Percentiles rank a stretch among this genome's conserved stretches.
phyloP scores from a whole-genome alignment of 169 alveolate genomes.

The Cryptosporidium muris region DNA sequence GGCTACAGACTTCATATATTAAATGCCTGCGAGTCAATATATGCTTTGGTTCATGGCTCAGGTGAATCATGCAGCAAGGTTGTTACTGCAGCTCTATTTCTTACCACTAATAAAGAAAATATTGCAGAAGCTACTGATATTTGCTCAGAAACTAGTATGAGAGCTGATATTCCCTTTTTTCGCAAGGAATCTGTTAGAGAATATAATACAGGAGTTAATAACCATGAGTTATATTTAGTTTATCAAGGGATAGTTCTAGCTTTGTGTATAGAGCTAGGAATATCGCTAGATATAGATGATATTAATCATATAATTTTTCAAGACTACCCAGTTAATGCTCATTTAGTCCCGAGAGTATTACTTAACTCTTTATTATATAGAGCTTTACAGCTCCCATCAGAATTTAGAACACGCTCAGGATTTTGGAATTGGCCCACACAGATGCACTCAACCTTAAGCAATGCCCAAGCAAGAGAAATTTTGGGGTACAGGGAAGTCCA shows the following conservation, averaged over 20 bases:
- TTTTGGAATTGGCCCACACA: conserved; percentile 63
- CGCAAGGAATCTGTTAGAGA: conserved; percentile 12
- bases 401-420: conserved; percentile 11
- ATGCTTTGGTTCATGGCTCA: conserved; percentile 49
- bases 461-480: conserved; percentile 52
- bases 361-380: conserved; percentile 51
- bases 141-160: conserved; percentile 63
- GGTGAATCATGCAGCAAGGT: conserved; percentile 64
- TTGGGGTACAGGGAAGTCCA: conserved; percentile 29
- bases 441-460: conserved; percentile 40
- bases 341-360: conserved; percentile 48
- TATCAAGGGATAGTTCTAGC: conserved; percentile 46
- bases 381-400: conserved; percentile 47
- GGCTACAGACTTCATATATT: conserved; percentile 48
- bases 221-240: conserved; percentile 6
- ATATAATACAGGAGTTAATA: not conserved
- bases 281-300: conserved; percentile 29
- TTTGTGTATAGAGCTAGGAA: conserved; percentile 64
- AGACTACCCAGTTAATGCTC: conserved; percentile 36
- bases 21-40: conserved; percentile 62
- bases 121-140: conserved; percentile 48
- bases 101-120: conserved; percentile 2
- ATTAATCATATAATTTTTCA: conserved; percentile 38
- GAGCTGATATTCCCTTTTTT: conserved; percentile 53
- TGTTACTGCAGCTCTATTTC: conserved; percentile 28